Conservation (phyloP, 2,329 filamentous ascomycete species). For the Cladosporium cucumerinum region DNA sequence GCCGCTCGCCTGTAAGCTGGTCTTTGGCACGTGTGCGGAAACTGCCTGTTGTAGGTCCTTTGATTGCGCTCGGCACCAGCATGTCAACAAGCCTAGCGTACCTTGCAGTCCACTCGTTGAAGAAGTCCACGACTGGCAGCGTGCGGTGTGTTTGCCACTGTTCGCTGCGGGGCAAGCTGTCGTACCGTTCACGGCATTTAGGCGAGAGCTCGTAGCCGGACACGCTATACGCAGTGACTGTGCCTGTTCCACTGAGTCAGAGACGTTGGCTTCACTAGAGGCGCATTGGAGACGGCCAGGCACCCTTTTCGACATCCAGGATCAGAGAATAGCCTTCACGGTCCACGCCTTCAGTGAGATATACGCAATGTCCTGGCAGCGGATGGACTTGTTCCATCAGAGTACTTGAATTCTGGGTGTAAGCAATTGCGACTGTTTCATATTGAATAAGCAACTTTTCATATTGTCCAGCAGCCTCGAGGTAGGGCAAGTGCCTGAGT, state of each 20-base stretch:
- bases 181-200: neutral
- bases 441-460: neutral
- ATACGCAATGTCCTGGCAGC: neutral
- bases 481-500: neutral
- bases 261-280: neutral
- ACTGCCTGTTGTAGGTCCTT: neutral
- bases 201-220: neutral
- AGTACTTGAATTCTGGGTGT: neutral
- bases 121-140: constrained; percentile 42
- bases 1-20: neutral
- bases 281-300: neutral
- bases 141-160: constrained; percentile 5
- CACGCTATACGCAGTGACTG: neutral
- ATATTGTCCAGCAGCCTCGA: neutral
- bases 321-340: constrained; percentile 9
- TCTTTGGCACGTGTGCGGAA: neutral
- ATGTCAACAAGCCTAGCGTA: constrained; percentile 11
- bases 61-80: neutral
- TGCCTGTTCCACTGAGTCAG: neutral
- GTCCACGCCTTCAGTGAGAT: neutral
- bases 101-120: constrained; percentile 45
- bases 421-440: neutral
- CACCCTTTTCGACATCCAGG: constrained; percentile 2
- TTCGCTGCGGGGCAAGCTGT: neutral
- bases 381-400: constrained; percentile 8